Evolutionary conservation across 495 filamentous ascomycete genomes (phyloP).

Genomic region (Penicillium malachiteum): DNA sequence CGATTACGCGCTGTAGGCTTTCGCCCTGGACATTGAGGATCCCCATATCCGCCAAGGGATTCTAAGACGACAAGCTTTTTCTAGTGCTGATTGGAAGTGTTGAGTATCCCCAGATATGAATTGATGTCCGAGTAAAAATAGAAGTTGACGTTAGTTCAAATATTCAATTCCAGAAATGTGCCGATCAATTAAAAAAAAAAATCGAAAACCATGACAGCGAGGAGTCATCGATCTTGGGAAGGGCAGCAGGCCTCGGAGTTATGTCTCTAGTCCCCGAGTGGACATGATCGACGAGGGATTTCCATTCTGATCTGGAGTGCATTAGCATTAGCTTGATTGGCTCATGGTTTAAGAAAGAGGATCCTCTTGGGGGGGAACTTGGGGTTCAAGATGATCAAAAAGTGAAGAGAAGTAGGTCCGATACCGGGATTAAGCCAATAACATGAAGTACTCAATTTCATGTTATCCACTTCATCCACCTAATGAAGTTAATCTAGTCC

Average conservation of each 20-base stretch:
- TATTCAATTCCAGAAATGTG: not conserved
- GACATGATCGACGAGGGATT: not conserved
- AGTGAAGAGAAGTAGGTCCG: too few species aligned
- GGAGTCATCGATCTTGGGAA: not conserved
- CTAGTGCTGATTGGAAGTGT: too few species aligned
- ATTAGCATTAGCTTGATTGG: not conserved
- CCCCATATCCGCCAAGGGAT: conserved; percentile 1
- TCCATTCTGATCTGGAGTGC: too few species aligned
- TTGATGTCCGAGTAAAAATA: not conserved
- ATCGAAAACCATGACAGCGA: not conserved
- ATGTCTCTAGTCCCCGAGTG: not conserved
- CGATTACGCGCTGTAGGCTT: conserved; percentile 15
- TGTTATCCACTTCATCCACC: too few species aligned
- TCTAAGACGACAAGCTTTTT: too few species aligned
- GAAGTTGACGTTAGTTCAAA: not conserved
- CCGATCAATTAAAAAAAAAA: not conserved
- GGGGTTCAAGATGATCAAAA: not conserved
- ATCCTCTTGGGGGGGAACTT: not conserved
- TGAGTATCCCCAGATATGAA: too few species aligned
- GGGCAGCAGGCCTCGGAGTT: not conserved
- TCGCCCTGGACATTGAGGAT: conserved; percentile 8
- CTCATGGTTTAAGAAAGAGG: not conserved
- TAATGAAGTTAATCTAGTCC: too few species aligned
- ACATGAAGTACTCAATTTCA: too few species aligned
- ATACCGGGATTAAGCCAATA: too few species aligned